Evolutionary conservation across 352 stramenopile species (phyloP), one percentile per base, ranked within the genome.

Genomic region (Lagenidium sp.): DNA sequence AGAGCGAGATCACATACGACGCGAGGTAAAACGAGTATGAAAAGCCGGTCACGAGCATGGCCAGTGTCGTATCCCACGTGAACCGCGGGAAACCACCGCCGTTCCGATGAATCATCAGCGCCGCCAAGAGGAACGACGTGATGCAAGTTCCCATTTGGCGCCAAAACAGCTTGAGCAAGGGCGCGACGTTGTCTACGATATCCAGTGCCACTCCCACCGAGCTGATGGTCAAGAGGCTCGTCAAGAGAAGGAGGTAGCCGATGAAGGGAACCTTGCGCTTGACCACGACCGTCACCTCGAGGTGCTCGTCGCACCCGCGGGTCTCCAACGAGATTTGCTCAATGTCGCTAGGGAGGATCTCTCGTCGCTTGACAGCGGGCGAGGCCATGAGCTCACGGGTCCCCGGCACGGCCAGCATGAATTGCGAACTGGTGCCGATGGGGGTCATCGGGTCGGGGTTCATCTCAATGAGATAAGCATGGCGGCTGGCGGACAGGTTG

Each of bases 81-180:
- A 70, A 21, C 41, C 30, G 28, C 4, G 65, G 64, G 10, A 57
- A 47, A 13, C 60, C 53, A 21, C 63, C 54, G 7, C 61, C 58
- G 21, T 61, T 51, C 24, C 82, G 44, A 31, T 76, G 60, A 24
- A 56, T 50, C 24, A 76, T 35, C n/a, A n/a, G n/a, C n/a, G n/a
- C n/a, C 36, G 59, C 58, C 4, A 89, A 53, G 2, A 70, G 59
- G 20, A 80, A 52, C 4, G 85, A 74, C 24, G 68, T 53, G 18
- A 89, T 48, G 6, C 57, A 70, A 10, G 84, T 92, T 16, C 64
- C 75, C 23, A 47, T 79, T 46, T 91, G 82, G 16, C 80, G 66
- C 85, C 85, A 96, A 19, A 88, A 84, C 23, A 95, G 71, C 48
- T 94, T 94, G 57, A 95, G 67, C 28, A 85, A 40, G 11, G 85